Percentiles rank a stretch among this genome's conserved stretches.
These are phyloP conservation scores for Claviceps purpurea DNA, from an alignment of 2,329 filamentous ascomycete species.

Conservation along the genomic window DNA sequence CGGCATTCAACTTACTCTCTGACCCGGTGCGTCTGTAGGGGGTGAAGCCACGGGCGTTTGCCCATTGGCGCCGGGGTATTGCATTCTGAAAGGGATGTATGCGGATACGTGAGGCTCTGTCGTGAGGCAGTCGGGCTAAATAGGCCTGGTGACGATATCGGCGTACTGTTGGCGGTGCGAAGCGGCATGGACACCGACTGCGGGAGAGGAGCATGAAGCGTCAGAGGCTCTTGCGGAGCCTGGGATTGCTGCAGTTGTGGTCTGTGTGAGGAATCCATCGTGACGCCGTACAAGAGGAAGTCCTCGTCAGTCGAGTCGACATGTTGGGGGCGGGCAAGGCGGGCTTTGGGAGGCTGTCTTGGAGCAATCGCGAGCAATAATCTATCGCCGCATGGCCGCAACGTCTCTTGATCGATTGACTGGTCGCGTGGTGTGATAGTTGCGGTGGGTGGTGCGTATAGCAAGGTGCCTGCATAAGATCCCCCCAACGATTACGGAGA, in stretches of 20 bases:
- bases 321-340: constrained; percentile 7
- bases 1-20: constrained; percentile 49
- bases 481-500: not conserved
- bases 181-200: constrained; percentile 26
- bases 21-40: constrained; percentile 58
- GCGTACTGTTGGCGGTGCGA: constrained; percentile 41
- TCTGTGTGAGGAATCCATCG: constrained; percentile 8
- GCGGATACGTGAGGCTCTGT: constrained; percentile 23
- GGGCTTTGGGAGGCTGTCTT: constrained; percentile 3
- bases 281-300: constrained; percentile 2
- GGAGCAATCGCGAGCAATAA: constrained; percentile 5
- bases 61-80: constrained; percentile 35
- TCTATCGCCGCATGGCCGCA: constrained; percentile 8
- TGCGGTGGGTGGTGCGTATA: not conserved
- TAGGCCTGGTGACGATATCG: constrained; percentile 47
- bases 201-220: constrained; percentile 20
- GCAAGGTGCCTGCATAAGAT: not conserved
- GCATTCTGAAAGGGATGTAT: constrained; percentile 36
- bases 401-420: not conserved
- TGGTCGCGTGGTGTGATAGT: not conserved
- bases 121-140: constrained; percentile 39
- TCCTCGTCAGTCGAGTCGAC: constrained; percentile 7
- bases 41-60: constrained; percentile 53
- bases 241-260: constrained; percentile 3
- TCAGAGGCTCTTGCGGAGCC: constrained; percentile 8